Evolutionary conservation across 2,329 filamentous ascomycete genomes (phyloP).

Genomic region (Teratosphaeria gauchensis): DNA sequence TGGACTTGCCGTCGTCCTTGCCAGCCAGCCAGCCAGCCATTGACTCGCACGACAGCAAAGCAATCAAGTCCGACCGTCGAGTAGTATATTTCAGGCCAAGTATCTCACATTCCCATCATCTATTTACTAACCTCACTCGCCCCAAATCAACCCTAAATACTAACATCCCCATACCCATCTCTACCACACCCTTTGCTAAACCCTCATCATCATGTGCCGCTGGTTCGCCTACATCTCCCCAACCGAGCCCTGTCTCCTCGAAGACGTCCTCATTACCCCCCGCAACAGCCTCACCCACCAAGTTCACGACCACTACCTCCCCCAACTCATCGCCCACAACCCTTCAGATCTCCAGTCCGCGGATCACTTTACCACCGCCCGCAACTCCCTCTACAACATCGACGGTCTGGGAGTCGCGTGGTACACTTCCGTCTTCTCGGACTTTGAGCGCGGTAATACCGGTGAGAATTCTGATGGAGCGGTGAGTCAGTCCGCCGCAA

Average conservation of each 20-base stretch:
- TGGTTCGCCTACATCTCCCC: slow-evolving; percentile 49
- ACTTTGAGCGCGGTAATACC: slow-evolving; percentile 27
- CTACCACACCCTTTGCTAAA: not conserved
- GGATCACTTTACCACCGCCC: slow-evolving; percentile 36
- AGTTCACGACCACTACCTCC: slow-evolving; percentile 45
- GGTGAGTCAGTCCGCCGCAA: not conserved
- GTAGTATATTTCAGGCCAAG: not conserved
- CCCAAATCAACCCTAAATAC: not conserved
- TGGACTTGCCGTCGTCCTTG: too few species aligned
- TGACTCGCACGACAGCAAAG: too few species aligned
- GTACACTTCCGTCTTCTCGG: slow-evolving; percentile 40
- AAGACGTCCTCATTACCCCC: slow-evolving; percentile 43
- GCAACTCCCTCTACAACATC: slow-evolving; percentile 46
- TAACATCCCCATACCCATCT: not conserved
- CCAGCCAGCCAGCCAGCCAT: too few species aligned
- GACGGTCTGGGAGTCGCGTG: slow-evolving; percentile 48
- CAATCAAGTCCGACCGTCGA: not conserved
- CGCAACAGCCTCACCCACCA: slow-evolving; percentile 36
- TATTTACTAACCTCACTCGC: not conserved
- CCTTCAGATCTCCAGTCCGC: slow-evolving; percentile 32
- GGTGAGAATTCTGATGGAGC: slow-evolving; percentile 18
- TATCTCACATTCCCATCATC: not conserved
- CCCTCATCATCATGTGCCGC: slow-evolving; percentile 20
- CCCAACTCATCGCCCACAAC: slow-evolving; percentile 42
- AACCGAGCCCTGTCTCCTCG: slow-evolving; percentile 44